Evolutionary conservation across 2,329 filamentous ascomycete species (phyloP).

Genomic region (Aspergillus transmontanensis): DNA sequence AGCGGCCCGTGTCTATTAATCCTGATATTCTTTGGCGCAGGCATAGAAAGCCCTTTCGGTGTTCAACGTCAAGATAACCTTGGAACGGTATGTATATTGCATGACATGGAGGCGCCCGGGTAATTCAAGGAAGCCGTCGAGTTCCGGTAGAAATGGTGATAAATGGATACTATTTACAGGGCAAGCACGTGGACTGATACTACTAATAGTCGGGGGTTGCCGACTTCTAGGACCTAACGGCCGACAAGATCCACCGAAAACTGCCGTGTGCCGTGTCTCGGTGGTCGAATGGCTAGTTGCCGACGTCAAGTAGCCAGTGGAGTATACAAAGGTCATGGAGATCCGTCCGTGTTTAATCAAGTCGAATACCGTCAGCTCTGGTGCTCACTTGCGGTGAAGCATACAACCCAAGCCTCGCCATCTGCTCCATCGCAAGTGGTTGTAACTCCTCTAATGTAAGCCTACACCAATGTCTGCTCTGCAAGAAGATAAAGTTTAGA

Average conservation of each 20-base stretch:
- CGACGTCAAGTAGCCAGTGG: background rate
- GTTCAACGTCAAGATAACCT: background rate
- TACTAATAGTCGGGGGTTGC: background rate
- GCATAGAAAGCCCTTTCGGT: background rate
- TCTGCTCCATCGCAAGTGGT: no score
- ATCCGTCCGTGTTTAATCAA: background rate
- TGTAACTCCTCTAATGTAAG: background rate
- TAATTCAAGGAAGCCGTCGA: background rate
- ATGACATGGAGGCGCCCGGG: background rate
- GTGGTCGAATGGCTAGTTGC: background rate
- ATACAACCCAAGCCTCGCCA: background rate
- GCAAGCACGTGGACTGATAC: background rate
- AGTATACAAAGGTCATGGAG: background rate
- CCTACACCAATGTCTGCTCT: background rate
- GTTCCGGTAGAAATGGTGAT: background rate
- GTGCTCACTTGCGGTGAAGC: background rate
- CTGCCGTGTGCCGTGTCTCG: background rate
- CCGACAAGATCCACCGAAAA: background rate
- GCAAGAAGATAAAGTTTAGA: background rate
- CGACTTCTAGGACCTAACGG: background rate
- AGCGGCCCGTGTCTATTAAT: background rate
- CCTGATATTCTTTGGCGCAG: background rate
- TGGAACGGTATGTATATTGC: background rate
- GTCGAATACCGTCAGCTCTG: background rate
- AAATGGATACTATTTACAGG: background rate